Evolutionary conservation across 257 asterid species (phyloP).

Genomic region (Nicotiana benthamiana): DNA sequence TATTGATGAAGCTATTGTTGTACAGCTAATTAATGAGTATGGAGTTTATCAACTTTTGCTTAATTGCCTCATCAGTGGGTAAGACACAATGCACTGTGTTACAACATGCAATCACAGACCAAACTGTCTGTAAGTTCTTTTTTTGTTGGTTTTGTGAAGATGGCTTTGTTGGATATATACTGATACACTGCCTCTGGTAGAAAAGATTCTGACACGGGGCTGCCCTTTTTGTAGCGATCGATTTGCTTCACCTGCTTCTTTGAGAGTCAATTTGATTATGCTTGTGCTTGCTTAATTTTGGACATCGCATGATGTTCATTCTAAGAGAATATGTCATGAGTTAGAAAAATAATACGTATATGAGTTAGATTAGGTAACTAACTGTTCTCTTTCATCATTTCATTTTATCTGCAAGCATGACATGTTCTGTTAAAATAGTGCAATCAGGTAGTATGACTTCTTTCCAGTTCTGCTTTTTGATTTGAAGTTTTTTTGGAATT

Average conservation of each 20-base stretch:
- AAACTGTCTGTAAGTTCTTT: neutral
- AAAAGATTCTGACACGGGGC: neutral
- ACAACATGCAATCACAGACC: neutral
- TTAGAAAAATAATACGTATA: neutral
- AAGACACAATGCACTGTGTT: conserved; percentile 18
- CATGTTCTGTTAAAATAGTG: neutral
- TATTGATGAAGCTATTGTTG: conserved; percentile 44
- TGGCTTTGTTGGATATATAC: neutral
- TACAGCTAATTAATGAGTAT: conserved; percentile 43
- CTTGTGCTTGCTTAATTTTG: neutral
- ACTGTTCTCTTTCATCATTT: neutral
- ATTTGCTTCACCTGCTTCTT: neutral
- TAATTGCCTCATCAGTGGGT: conserved; percentile 82
- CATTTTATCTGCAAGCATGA: neutral
- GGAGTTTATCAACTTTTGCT: conserved; percentile 69
- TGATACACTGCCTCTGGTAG: neutral
- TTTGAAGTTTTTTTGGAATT: neutral
- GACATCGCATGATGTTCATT: neutral
- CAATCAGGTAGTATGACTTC: neutral
- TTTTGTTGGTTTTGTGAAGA: neutral
- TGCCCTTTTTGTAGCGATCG: neutral
- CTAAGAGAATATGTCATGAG: neutral
- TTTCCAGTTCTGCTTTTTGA: neutral
- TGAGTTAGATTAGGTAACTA: neutral
- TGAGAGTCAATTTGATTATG: neutral